Evolutionary conservation across 768 basidiomycete genomes (phyloP).

Genomic region (Xanthoconium stramineum): DNA sequence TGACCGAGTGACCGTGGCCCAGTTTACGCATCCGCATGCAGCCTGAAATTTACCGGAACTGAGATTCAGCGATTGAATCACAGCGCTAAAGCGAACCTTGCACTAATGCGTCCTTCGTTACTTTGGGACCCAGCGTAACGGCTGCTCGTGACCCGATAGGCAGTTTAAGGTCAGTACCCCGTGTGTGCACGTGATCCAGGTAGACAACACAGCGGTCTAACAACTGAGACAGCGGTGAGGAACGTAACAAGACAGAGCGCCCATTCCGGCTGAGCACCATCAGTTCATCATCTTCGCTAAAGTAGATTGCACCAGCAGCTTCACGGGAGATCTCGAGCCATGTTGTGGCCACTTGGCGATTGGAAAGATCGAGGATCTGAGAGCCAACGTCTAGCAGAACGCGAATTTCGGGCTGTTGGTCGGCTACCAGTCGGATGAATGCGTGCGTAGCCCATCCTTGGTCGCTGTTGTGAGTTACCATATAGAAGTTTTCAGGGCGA

Average conservation of each 20-base stretch:
- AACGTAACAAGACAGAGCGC: slow-evolving; percentile 12
- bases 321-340: slow-evolving; percentile 36
- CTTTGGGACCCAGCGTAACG: slow-evolving; percentile 34
- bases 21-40: too few relatives aligned
- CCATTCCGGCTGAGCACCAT: slow-evolving; percentile 26
- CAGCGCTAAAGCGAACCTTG: slow-evolving; percentile 21
- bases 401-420: slow-evolving; percentile 34
- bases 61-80: too few relatives aligned
- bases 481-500: slow-evolving; percentile 16
- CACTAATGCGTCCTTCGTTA: slow-evolving; percentile 33
- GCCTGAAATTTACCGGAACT: not conserved
- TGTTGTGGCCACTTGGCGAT: slow-evolving; percentile 34
- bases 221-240: slow-evolving; percentile 28
- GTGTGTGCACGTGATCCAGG: slow-evolving; percentile 37
- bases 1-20: slow-evolving; percentile 19
- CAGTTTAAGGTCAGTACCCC: slow-evolving; percentile 37
- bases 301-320: slow-evolving; percentile 12
- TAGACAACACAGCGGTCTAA: slow-evolving; percentile 33
- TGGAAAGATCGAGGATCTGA: slow-evolving; percentile 49
- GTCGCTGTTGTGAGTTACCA: not conserved
- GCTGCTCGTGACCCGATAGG: slow-evolving; percentile 31
- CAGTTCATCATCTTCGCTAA: not conserved
- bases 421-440: slow-evolving; percentile 27
- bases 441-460: not conserved
- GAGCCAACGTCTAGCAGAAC: slow-evolving; percentile 54